Conservation (phyloP, 352 stramenopile species). For the Globisporangium abappressorium region DNA sequence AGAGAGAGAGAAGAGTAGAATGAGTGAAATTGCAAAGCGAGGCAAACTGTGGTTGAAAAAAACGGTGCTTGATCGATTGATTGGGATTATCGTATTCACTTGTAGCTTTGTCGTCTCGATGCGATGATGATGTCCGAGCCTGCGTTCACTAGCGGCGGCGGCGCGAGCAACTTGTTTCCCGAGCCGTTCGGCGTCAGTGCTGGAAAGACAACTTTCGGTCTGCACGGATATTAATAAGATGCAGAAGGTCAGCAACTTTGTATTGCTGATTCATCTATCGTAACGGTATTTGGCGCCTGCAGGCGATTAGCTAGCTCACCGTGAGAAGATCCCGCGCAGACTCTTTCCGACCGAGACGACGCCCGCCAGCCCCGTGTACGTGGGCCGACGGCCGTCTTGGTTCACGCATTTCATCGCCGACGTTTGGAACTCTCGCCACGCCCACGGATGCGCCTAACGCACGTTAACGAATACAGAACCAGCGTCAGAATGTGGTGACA, state of each 20-base stretch:
- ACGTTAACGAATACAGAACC: neutral
- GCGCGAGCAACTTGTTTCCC: neutral
- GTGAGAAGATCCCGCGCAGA: slow-evolving; percentile 48
- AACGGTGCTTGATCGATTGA: neutral
- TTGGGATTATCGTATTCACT: slow-evolving; percentile 3
- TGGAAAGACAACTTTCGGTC: slow-evolving; percentile 21
- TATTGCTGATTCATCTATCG: neutral
- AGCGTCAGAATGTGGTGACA: neutral
- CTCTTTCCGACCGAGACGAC: slow-evolving; percentile 60
- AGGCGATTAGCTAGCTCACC: slow-evolving; percentile 23
- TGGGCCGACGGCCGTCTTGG: slow-evolving; percentile 39
- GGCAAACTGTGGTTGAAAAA: neutral
- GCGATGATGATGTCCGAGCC: slow-evolving; percentile 15
- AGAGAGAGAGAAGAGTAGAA: neutral
- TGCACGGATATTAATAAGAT: neutral
- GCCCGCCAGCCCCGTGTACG: slow-evolving; percentile 37
- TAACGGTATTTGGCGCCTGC: neutral
- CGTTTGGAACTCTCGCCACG: slow-evolving; percentile 70
- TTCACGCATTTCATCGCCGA: slow-evolving; percentile 69
- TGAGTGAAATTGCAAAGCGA: neutral
- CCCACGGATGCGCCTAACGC: slow-evolving; percentile 56
- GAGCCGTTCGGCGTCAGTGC: slow-evolving; percentile 2
- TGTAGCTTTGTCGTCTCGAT: slow-evolving; percentile 2
- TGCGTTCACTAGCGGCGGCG: neutral
- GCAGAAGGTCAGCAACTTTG: neutral